Evolutionary conservation across 768 basidiomycete species (phyloP).

Genomic region (Austroboletus festivus): DNA sequence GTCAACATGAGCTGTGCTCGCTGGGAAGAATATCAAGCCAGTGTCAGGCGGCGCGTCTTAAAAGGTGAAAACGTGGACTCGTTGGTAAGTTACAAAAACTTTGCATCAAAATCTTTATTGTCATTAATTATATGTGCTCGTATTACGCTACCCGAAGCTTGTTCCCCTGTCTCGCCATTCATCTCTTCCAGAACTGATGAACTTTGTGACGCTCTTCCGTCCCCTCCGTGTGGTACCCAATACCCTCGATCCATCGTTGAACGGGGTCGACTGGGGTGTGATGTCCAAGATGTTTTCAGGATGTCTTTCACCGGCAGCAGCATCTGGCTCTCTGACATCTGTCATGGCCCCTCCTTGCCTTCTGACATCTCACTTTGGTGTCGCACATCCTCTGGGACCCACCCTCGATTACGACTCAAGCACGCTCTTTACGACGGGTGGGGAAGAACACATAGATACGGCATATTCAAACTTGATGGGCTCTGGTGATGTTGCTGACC

Average conservation of each 20-base stretch:
- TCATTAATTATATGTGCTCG: neutral
- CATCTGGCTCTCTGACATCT: slow-evolving; percentile 8
- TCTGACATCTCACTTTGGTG: slow-evolving; percentile 11
- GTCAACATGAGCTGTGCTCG: slow-evolving; percentile 60
- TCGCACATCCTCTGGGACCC: slow-evolving; percentile 22
- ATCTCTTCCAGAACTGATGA: slow-evolving; percentile 77
- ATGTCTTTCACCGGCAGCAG: slow-evolving; percentile 38
- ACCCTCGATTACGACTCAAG: slow-evolving; percentile 4
- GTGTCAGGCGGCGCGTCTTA: slow-evolving; percentile 40
- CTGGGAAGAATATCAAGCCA: slow-evolving; percentile 49
- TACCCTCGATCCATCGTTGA: slow-evolving; percentile 52
- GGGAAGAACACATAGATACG: slow-evolving; percentile 41
- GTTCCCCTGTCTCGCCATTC: slow-evolving; percentile 87
- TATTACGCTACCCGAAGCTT: slow-evolving; percentile 42
- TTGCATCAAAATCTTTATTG: neutral
- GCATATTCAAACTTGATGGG: slow-evolving; percentile 68
- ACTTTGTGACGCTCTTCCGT: slow-evolving; percentile 77
- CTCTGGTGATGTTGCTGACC: slow-evolving; percentile 44
- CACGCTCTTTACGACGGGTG: neutral
- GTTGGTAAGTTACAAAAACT: slow-evolving; percentile 47
- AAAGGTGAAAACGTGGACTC: slow-evolving; percentile 50
- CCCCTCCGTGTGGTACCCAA: slow-evolving; percentile 80
- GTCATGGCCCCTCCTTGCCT: slow-evolving; percentile 25
- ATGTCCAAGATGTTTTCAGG: slow-evolving; percentile 66
- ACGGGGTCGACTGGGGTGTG: slow-evolving; percentile 67